Evolutionary conservation across 2,329 filamentous ascomycete genomes (phyloP).

Genomic region (Graphiopsis chlorocephala): DNA sequence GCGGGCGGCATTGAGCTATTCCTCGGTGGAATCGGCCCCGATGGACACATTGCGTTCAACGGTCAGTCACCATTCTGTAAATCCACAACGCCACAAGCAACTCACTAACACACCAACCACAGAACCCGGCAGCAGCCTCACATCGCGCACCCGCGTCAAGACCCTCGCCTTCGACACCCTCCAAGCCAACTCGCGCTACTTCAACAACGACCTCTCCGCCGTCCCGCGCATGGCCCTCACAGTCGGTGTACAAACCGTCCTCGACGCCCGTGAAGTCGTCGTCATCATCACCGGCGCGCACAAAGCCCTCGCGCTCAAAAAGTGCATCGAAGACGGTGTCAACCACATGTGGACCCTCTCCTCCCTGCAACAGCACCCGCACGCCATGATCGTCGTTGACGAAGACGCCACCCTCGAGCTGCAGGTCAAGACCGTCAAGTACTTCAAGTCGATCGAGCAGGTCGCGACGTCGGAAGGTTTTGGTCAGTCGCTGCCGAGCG

Average conservation of each 20-base stretch:
- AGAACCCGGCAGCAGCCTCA: constrained; percentile 76
- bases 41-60: constrained; percentile 89
- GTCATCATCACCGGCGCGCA: constrained; percentile 79
- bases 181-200: constrained; percentile 80
- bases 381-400: constrained; percentile 79
- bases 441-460: constrained; percentile 51
- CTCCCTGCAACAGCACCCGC: constrained; percentile 73
- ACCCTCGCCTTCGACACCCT: constrained; percentile 85
- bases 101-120: constrained; percentile 75
- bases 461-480: constrained; percentile 46
- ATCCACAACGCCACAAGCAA: constrained; percentile 51
- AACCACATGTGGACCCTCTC: constrained; percentile 93
- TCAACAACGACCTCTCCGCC: constrained; percentile 67
- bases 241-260: constrained; percentile 78
- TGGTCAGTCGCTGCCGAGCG: constrained; percentile 42
- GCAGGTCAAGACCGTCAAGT: constrained; percentile 45
- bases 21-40: constrained; percentile 78
- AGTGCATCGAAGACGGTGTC: constrained; percentile 75
- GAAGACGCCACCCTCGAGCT: constrained; percentile 61
- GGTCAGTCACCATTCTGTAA: not conserved
- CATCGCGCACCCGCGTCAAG: constrained; percentile 78
- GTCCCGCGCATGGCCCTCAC: constrained; percentile 82
- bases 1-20: constrained; percentile 82
- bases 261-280: constrained; percentile 77
- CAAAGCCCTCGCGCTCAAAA: constrained; percentile 76